Percentiles rank a stretch among this genome's conserved stretches.
These are phyloP conservation scores for Brassica hybrid DNA, from an alignment of 441 rosid species.

Conservation along the genomic window DNA sequence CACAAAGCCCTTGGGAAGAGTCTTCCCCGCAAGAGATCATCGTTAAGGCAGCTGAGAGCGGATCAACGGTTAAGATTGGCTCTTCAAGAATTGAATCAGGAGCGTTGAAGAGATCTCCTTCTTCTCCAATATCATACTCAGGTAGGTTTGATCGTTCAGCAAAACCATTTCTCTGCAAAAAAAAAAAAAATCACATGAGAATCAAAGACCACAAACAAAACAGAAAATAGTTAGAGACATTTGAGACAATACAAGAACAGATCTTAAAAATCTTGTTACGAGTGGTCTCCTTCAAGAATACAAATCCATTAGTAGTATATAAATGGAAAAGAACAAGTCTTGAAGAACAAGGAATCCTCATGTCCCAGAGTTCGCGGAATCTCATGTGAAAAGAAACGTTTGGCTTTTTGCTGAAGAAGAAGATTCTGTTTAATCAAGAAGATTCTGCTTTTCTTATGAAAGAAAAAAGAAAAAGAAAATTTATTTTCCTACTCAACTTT, in stretches of 20 bases:
- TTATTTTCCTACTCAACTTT: constrained; percentile 21
- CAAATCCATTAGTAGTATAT: constrained; percentile 35
- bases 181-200: constrained; percentile 28
- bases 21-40: constrained; percentile 86
- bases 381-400: constrained; percentile 41
- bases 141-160: constrained; percentile 54
- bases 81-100: constrained; percentile 89
- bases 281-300: no score
- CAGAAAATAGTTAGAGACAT: constrained; percentile 34
- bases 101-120: constrained; percentile 91
- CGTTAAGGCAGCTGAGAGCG: constrained; percentile 46
- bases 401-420: constrained; percentile 28
- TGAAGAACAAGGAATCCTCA: no score
- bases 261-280: constrained; percentile 8
- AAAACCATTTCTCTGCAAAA: constrained; percentile 53
- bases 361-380: no score
- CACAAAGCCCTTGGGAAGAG: constrained; percentile 60
- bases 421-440: constrained; percentile 22
- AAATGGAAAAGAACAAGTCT: background rate
- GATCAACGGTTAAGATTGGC: constrained; percentile 61
- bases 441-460: constrained; percentile 20
- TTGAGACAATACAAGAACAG: constrained; percentile 21
- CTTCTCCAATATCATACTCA: constrained; percentile 88
- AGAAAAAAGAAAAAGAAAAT: background rate
- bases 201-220: constrained; percentile 32